Base-by-base conservation (phyloP, 1,139 yeast species). In the Magnusiomyces suaveolens region DNA sequence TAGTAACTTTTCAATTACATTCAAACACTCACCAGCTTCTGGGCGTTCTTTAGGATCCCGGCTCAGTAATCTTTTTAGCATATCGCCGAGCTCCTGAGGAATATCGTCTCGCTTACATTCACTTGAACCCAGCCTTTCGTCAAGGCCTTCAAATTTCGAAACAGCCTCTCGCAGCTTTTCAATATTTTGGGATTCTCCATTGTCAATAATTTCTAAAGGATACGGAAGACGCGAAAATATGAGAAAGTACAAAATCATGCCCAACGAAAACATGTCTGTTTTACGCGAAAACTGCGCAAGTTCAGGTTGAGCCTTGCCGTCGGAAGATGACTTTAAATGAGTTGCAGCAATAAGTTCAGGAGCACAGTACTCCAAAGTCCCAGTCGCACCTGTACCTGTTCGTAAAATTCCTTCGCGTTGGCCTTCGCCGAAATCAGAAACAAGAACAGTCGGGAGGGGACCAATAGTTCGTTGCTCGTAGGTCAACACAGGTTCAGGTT, bases 341-440 rank as follows among this genome's bases (percentile, higher is more conserved):
- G 18, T 52, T 60, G 3, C 61, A 59, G 72, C 66, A 64, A 88
- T 74, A 16, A 87, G 74, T 62, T 87, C 95, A 0, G 96, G 96
- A 0, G 95, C 95, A 32, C 90, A 83, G 62, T 82, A 88, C 64
- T 87, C 96, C 25, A 87, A 66, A 0, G 96, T 88, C 0, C 96
- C 96, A 0, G 96, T 88, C 50, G 82, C 79, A 0, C 96, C 96
- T 10, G 84, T 79, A 1, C 82, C 83, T 6, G 71, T 66, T 54
- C 87, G 68, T 50, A 66, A 65, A 26, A 76, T 74, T 1, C 86
- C 88, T 50, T 83, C 83, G 60, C 85, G 74, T 60, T 86, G 87
- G 2, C 95, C 87, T 66, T 89, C 96, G 1, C 97, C 96, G 67
- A 89, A 85, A 69, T 89, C 96, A 43, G 95, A 84, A 12, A 89